Conservation (phyloP, 371 early-diverging fungal species). For the Smittium culicis region DNA sequence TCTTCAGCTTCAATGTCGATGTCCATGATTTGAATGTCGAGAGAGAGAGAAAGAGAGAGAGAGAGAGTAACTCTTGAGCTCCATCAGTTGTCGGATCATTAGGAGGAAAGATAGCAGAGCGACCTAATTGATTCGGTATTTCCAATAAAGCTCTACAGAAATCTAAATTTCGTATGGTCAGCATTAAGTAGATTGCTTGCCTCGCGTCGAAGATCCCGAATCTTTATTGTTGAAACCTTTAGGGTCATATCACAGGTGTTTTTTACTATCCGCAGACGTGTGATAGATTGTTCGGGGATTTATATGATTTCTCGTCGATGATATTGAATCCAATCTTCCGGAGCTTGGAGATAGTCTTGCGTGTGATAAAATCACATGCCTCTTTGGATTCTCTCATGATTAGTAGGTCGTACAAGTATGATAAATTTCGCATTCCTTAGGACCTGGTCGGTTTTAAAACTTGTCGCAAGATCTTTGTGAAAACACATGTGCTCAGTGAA, state of each 20-base stretch:
- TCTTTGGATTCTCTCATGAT: conserved; percentile 13
- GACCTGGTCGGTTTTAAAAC: conserved; percentile 22
- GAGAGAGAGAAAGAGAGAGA: too few relatives aligned
- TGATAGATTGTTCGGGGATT: conserved; percentile 27
- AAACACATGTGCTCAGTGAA: conserved; percentile 31
- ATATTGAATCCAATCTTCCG: conserved; percentile 23
- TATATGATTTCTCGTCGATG: conserved; percentile 20
- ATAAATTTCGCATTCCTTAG: conserved; percentile 24
- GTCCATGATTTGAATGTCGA: background rate
- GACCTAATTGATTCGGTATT: conserved; percentile 3
- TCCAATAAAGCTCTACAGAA: conserved; percentile 14
- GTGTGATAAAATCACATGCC: conserved; percentile 13
- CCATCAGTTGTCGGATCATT: background rate
- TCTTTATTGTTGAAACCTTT: background rate
- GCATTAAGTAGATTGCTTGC: background rate
- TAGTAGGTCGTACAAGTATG: conserved; percentile 32
- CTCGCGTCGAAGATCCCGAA: background rate
- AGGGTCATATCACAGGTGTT: conserved; percentile 16
- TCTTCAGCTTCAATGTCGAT: background rate
- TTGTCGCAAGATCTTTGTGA: conserved; percentile 31
- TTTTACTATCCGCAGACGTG: conserved; percentile 29
- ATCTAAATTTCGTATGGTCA: background rate
- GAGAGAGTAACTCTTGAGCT: background rate
- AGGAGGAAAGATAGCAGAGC: background rate
- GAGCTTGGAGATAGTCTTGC: conserved; percentile 18